Evolutionary conservation across 176 grass and related monocot genomes (phyloP).

Genomic region (Rhynchospora breviuscula): DNA sequence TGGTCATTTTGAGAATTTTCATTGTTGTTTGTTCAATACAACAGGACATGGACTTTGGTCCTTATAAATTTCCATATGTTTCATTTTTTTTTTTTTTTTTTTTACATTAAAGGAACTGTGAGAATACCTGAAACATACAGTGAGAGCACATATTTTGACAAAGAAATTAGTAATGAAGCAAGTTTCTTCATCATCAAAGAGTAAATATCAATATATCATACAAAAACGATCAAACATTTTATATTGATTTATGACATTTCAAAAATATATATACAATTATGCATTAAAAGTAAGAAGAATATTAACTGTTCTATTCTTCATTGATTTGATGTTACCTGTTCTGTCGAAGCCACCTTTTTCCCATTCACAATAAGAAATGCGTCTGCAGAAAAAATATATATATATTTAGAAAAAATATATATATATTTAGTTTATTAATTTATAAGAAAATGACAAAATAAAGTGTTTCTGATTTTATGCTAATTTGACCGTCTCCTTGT

Average conservation of each 20-base stretch:
- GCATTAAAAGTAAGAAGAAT: neutral
- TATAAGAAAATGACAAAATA: neutral
- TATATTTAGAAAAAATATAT: neutral
- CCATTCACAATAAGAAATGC: neutral
- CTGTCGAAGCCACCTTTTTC: neutral
- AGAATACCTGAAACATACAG: neutral
- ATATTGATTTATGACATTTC: neutral
- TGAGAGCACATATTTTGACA: neutral
- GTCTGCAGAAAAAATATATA: neutral
- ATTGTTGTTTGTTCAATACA: neutral
- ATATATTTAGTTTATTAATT: too few relatives aligned
- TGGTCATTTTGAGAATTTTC: neutral
- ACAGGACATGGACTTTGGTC: too few relatives aligned
- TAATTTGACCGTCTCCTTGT: neutral
- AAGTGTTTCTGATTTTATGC: neutral
- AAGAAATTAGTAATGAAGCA: neutral
- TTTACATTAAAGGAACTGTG: too few relatives aligned
- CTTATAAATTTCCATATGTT: too few relatives aligned
- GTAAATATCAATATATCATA: neutral
- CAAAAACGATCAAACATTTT: neutral
- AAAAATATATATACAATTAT: too few relatives aligned
- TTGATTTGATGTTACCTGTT: neutral
- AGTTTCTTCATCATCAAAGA: neutral
- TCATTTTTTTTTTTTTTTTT: too few relatives aligned
- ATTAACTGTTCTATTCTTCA: neutral